Conservation (phyloP, 345 rosid genomes). For the Heritiera littoralis region DNA sequence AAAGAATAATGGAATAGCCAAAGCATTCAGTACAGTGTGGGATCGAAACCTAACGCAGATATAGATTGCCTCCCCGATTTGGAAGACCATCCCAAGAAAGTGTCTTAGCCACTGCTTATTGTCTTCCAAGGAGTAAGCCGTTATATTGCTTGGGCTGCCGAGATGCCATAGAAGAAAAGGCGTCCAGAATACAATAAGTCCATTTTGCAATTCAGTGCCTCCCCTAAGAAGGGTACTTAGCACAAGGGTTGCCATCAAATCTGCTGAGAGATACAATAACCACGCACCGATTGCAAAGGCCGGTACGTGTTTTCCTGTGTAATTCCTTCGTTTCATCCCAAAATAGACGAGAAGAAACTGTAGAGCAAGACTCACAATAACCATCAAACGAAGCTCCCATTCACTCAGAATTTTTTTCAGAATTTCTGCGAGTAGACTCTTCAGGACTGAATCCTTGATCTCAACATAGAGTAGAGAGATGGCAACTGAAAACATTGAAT, state of each 20-base stretch:
- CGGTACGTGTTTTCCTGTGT: background rate
- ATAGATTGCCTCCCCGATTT: conserved; percentile 29
- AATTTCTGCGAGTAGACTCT: background rate
- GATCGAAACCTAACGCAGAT: conserved; percentile 32
- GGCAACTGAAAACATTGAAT: background rate
- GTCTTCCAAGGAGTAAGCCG: conserved; percentile 38
- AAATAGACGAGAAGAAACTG: conserved; percentile 23
- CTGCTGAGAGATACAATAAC: conserved; percentile 33
- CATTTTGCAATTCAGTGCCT: background rate
- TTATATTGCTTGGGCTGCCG: conserved; percentile 34
- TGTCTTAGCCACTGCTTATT: conserved; percentile 42
- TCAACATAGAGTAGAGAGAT: background rate
- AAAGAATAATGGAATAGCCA: conserved; percentile 32
- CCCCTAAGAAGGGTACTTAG: conserved; percentile 32
- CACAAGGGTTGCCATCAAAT: conserved; percentile 29
- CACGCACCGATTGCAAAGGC: conserved; percentile 5
- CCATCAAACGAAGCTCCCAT: conserved; percentile 33
- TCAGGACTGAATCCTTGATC: background rate
- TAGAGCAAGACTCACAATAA: conserved; percentile 17
- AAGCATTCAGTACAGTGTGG: conserved; percentile 14
- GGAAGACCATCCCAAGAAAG: conserved; percentile 21
- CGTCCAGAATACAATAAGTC: conserved; percentile 24
- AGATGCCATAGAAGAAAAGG: conserved; percentile 39
- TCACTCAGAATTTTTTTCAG: conserved; percentile 11
- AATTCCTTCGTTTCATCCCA: conserved; percentile 20